Conservation (phyloP, 1,284 basidiomycete genomes). For the Meripilus lineatus region DNA sequence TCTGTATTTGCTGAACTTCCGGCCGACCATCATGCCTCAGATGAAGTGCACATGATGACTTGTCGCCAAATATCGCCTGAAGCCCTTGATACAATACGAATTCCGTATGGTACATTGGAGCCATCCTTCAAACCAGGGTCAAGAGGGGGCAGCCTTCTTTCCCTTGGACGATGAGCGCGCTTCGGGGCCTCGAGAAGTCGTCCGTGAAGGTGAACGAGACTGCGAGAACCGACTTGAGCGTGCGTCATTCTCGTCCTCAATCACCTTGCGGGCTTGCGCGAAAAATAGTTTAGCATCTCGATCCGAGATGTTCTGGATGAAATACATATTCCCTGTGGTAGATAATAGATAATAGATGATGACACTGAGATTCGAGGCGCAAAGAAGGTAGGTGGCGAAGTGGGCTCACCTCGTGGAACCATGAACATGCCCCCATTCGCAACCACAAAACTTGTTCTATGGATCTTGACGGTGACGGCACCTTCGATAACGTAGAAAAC, state of each 20-base stretch:
- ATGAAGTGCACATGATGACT: no score
- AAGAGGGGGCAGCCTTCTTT: no score
- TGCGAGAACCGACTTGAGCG: no score
- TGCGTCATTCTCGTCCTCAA: slow-evolving; percentile 35
- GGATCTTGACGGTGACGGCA: slow-evolving; percentile 80
- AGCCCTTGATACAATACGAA: no score
- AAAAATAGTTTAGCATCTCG: slow-evolving; percentile 87
- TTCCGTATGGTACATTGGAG: no score
- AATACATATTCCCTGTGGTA: slow-evolving; percentile 80
- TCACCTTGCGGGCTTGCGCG: slow-evolving; percentile 82
- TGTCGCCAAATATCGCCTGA: no score
- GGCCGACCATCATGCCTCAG: no score
- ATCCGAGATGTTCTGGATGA: slow-evolving; percentile 82
- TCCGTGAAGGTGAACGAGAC: no score
- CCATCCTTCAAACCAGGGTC: no score
- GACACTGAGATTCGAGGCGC: background rate
- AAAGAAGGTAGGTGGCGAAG: background rate
- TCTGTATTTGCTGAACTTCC: no score
- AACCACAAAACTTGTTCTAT: slow-evolving; percentile 75
- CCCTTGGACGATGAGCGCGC: background rate
- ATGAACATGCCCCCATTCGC: slow-evolving; percentile 86
- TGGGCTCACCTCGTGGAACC: slow-evolving; percentile 77
- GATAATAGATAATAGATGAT: background rate
- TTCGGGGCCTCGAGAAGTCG: background rate
- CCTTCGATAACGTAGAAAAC: slow-evolving; percentile 88